These are phyloP conservation scores for Candida gigantensis DNA, from an alignment of 1,139 yeast genomes.

Conservation along the genomic window DNA sequence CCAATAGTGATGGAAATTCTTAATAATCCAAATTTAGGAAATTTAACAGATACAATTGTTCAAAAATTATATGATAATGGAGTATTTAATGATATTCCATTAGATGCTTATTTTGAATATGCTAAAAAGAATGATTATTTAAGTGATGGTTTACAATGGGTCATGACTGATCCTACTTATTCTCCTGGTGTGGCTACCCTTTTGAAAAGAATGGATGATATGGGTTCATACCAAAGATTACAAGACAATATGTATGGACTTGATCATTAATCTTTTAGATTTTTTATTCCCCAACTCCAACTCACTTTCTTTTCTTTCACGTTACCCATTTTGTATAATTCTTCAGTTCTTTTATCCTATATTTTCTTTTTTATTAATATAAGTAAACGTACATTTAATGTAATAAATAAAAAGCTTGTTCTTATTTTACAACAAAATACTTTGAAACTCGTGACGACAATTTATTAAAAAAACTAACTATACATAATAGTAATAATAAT, in stretches of 20 bases:
- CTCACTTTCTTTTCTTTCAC: too few species aligned
- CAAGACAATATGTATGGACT: slow-evolving; percentile 38
- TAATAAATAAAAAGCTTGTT: too few species aligned
- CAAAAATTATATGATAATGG: slow-evolving; percentile 35
- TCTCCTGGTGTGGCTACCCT: slow-evolving; percentile 37
- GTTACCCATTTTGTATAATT: too few species aligned
- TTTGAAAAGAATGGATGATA: slow-evolving; percentile 33
- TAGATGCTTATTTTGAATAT: slow-evolving; percentile 21
- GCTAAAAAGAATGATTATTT: slow-evolving; percentile 28
- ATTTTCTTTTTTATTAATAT: too few species aligned
- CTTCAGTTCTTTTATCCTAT: too few species aligned
- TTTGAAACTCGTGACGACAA: too few species aligned
- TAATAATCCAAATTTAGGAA: slow-evolving; percentile 25
- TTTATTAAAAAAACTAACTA: not conserved
- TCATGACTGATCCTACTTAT: slow-evolving; percentile 31
- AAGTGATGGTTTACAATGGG: slow-evolving; percentile 24
- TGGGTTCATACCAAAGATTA: slow-evolving; percentile 34
- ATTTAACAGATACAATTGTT: slow-evolving; percentile 27
- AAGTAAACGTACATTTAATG: too few species aligned
- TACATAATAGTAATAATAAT: not conserved
- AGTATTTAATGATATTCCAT: slow-evolving; percentile 31
- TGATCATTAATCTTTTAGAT: not conserved
- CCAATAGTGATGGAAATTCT: slow-evolving; percentile 31
- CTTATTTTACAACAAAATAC: too few species aligned
- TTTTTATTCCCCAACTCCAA: too few species aligned